Conservation (phyloP, 345 rosid species). For the Raphanus raphanistrum region DNA sequence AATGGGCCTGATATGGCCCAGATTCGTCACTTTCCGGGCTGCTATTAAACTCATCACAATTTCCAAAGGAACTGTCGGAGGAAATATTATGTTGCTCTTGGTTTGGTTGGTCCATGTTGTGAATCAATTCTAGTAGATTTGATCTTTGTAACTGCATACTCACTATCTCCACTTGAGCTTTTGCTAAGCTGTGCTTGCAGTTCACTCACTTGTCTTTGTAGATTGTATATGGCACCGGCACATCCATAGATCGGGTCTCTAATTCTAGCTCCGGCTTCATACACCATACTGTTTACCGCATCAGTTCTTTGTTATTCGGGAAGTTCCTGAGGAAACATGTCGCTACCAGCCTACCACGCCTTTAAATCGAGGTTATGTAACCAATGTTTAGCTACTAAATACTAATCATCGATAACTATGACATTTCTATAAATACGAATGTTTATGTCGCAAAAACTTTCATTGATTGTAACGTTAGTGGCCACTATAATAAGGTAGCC, state of each 20-base stretch:
- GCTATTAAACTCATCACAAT: not conserved
- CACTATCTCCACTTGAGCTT: slow-evolving; percentile 66
- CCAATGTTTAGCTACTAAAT: not conserved
- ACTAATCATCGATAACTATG: not conserved
- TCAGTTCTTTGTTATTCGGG: slow-evolving; percentile 76
- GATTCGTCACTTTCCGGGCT: not conserved
- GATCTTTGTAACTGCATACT: slow-evolving; percentile 67
- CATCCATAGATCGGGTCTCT: slow-evolving; percentile 84
- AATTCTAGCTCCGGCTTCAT: slow-evolving; percentile 77
- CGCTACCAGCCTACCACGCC: too few relatives aligned
- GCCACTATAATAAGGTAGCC: not conserved
- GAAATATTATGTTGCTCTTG: slow-evolving; percentile 34
- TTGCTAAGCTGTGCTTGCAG: slow-evolving; percentile 82
- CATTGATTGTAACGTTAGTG: not conserved
- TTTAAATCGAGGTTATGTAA: too few relatives aligned
- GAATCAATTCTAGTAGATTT: slow-evolving; percentile 57
- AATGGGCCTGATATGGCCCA: slow-evolving; percentile 4
- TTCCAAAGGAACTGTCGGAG: slow-evolving; percentile 17
- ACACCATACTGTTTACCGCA: slow-evolving; percentile 91
- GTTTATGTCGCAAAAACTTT: not conserved
- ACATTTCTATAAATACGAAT: not conserved
- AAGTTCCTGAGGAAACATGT: slow-evolving; percentile 49
- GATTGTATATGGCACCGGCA: slow-evolving; percentile 75
- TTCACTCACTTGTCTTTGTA: slow-evolving; percentile 74
- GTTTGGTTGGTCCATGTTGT: slow-evolving; percentile 50